Conservation (phyloP, 2,329 filamentous ascomycete genomes). For the Xylaria sp. region DNA sequence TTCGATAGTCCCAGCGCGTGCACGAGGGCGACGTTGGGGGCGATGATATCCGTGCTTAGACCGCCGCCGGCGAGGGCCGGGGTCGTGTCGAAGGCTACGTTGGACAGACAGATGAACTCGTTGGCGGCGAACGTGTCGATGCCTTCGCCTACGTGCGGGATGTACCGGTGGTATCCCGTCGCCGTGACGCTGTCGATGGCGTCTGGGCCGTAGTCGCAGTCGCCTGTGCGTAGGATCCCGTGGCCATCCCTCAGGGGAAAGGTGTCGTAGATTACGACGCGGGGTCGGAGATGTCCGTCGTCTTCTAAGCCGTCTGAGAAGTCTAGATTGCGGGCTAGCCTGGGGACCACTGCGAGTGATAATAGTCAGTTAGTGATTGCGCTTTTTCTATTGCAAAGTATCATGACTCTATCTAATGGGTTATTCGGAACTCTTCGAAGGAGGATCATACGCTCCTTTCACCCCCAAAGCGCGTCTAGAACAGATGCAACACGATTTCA, state of each 20-base stretch:
- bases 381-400: too few relatives aligned
- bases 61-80: constrained; percentile 31
- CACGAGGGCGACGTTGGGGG: constrained; percentile 36
- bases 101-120: constrained; percentile 40
- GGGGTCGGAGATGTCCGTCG: constrained; percentile 25
- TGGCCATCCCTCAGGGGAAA: constrained; percentile 37
- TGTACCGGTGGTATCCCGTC: constrained; percentile 30
- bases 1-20: constrained; percentile 37
- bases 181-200: constrained; percentile 27
- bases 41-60: constrained; percentile 37
- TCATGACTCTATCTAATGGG: too few relatives aligned
- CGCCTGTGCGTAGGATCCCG: constrained; percentile 34
- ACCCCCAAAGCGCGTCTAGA: too few relatives aligned
- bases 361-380: background rate
- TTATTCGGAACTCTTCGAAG: too few relatives aligned
- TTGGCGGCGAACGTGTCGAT: constrained; percentile 37
- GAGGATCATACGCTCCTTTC: too few relatives aligned
- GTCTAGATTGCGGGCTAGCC: constrained; percentile 40
- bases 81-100: constrained; percentile 31
- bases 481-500: too few relatives aligned
- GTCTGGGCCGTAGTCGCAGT: constrained; percentile 38
- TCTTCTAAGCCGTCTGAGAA: constrained; percentile 34
- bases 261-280: constrained; percentile 31
- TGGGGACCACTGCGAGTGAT: constrained; percentile 31
- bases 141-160: constrained; percentile 40